Base-by-base conservation (phyloP, 768 basidiomycete species). In the Artomyces pyxidatus region DNA sequence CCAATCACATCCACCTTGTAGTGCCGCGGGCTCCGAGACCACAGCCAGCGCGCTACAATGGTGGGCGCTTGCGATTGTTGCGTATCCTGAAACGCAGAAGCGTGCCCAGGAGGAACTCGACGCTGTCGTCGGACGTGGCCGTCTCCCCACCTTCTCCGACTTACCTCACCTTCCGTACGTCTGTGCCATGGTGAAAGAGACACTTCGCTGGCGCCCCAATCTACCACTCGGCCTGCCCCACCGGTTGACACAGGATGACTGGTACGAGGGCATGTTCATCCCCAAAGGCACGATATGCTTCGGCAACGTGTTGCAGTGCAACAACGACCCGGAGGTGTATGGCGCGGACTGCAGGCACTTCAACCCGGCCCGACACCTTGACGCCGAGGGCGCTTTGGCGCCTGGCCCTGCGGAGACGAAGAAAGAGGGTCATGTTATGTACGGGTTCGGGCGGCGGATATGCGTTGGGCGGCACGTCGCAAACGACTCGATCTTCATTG, bases 271-370 rank as follows among this genome's bases (percentile, higher is more conserved):
- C 19, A 51, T 51, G 41, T 52, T 60, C 44, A 67, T 71, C 17
- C 68, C 69, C 0, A 64, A 59, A 29, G 68, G 65, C 8, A 63
- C 67, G 1, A 58, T 65, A 1, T 54, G 68, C n/a, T 48, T 68
- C 19, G 59, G 55, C 16, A 68, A 67, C 42, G 51, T 58, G 44
- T 67, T 45, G 47, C 47, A 49, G 22, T 52, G 59, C 30, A 60
- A 63, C 46, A 52, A 49, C 26, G 57, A 63, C 29, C 53, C 49
- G 10, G 50, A 54, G 3, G 44, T 63, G 17, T 65, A 60, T 37
- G 61, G 60, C 8, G 40, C 46, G 1, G 58, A 64, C 25, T 57
- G 41, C 1, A 53, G 51, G 10, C 26, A 45, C 17, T 63, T 62
- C 51, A 44, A 42, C 26, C 61, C 56, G 2, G 53, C 47, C 17